Percentiles rank a stretch among this genome's conserved stretches.
phyloP scores from a whole-genome alignment of 306 rosid genomes.

The Crotalaria pallida region DNA sequence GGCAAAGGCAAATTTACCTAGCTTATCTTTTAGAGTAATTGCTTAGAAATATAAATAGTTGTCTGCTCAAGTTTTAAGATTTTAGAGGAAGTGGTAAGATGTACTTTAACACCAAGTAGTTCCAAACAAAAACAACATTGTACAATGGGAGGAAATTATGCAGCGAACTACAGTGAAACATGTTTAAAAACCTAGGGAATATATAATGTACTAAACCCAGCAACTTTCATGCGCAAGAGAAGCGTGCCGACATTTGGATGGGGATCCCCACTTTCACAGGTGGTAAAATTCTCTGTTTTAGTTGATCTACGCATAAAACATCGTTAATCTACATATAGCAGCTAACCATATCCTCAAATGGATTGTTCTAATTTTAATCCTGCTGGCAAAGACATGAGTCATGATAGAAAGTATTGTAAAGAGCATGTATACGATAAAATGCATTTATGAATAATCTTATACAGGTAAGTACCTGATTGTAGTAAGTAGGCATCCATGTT shows the following conservation, averaged over 20 bases:
- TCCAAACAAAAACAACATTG: slow-evolving; percentile 2
- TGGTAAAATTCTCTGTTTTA: not conserved
- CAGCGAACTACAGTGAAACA: not conserved
- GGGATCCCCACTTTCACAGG: not conserved
- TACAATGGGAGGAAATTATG: not conserved
- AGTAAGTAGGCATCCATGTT: slow-evolving; percentile 99
- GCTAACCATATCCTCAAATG: not conserved
- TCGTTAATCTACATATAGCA: not conserved
- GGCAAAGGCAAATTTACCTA: not conserved
- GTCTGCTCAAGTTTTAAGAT: not conserved
- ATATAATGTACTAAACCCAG: not conserved
- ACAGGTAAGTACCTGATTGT: slow-evolving; percentile 70
- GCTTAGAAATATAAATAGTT: not conserved
- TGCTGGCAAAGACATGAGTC: not conserved
- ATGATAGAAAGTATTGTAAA: not conserved
- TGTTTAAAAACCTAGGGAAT: not conserved
- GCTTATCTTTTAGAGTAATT: not conserved
- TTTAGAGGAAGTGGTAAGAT: not conserved
- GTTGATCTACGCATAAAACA: not conserved
- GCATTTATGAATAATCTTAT: not conserved
- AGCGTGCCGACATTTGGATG: not conserved
- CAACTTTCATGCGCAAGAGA: not conserved
- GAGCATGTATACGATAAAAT: not conserved
- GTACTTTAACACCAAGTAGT: not conserved
- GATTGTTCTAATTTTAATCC: not conserved